Base-by-base conservation (phyloP, 2,329 filamentous ascomycete genomes). In the Simplicillium sp. region DNA sequence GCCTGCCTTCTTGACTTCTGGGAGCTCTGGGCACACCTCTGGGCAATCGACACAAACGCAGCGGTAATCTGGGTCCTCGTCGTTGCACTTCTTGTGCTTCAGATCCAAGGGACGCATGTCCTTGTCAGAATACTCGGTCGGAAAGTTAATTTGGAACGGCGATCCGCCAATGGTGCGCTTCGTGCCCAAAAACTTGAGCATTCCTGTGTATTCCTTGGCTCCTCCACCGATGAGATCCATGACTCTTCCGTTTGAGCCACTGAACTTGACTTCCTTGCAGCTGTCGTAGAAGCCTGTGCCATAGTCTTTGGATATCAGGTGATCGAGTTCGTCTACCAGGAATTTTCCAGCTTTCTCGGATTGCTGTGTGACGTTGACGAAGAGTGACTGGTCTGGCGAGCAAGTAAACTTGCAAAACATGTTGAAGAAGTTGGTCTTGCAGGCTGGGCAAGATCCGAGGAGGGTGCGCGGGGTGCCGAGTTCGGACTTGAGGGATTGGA, bases 221-320 rank as follows among this genome's bases (percentile, higher is more conserved):
- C 90, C 89, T 13, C 92, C 92, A 28, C 92, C 94, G 46, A 98
- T 97, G 52, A 98, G 81, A 52, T 90, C 84, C 76, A 98, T 98
- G 13, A 90, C 92, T 54, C 84, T 88, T 45, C 86, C 84, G 56
- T 95, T 95, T 34, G 90, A 89, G 7, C 89, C 84, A 29, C 92
- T 92, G 54, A 97, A 96, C 58, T 98, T 98, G 64, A 98, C 90
- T 60, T 98, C 88, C 64, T 97, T 97, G 70, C 92, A 98, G 65
- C 92, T 98, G 62, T 95, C 76, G 59, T 89, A 98, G 66, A 98
- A 94, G 2, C 85, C 88, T 8, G 77, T 73, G 34, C 87, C 89
- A 58, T 94, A 97, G 40, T 84, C 72, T 42, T 88, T 73, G 2
- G 87, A 87, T 51, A 96, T 80, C 6, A 97, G 68, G 55, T 96